Percentiles rank a stretch among this genome's conserved stretches.
phyloP scores from a whole-genome alignment of 495 filamentous ascomycete species.

The Zalerion maritima region DNA sequence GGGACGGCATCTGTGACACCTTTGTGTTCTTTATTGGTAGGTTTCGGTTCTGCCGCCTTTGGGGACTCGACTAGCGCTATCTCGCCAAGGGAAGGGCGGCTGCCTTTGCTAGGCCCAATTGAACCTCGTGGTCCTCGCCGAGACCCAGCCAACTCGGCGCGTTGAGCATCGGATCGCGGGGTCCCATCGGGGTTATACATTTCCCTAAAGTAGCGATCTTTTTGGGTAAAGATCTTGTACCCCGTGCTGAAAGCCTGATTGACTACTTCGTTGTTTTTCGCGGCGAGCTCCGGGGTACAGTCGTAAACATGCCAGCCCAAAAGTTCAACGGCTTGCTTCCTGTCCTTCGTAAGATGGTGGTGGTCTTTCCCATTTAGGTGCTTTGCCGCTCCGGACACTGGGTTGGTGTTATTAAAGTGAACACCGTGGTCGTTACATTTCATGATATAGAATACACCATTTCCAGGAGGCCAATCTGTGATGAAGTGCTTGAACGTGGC shows the following conservation, averaged over 20 bases:
- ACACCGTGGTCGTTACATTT: slow-evolving; percentile 27
- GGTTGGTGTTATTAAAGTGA: slow-evolving; percentile 26
- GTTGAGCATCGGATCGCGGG: too few relatives aligned
- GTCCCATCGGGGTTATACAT: too few relatives aligned
- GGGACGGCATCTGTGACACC: slow-evolving; percentile 8
- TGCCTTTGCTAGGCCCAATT: too few relatives aligned
- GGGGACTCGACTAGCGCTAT: neutral
- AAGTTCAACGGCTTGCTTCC: slow-evolving; percentile 13
- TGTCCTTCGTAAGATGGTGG: slow-evolving; percentile 17
- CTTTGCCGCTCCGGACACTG: slow-evolving; percentile 25
- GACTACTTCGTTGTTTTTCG: slow-evolving; percentile 21
- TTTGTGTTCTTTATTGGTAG: too few relatives aligned
- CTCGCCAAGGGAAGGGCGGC: too few relatives aligned
- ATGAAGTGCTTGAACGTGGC: slow-evolving; percentile 26
- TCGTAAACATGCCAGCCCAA: slow-evolving; percentile 23
- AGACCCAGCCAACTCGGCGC: too few relatives aligned
- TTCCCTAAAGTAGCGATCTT: too few relatives aligned
- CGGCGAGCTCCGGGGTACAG: slow-evolving; percentile 13
- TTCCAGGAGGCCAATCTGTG: slow-evolving; percentile 18
- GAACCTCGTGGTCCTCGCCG: too few relatives aligned
- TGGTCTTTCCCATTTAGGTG: slow-evolving; percentile 24
- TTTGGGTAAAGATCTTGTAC: slow-evolving; percentile 17
- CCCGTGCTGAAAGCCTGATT: slow-evolving; percentile 13
- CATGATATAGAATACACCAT: slow-evolving; percentile 22
- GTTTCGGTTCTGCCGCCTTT: neutral